These are phyloP conservation scores for Ustulina deusta DNA, from an alignment of 2,329 filamentous ascomycete species.

Conservation along the genomic window DNA sequence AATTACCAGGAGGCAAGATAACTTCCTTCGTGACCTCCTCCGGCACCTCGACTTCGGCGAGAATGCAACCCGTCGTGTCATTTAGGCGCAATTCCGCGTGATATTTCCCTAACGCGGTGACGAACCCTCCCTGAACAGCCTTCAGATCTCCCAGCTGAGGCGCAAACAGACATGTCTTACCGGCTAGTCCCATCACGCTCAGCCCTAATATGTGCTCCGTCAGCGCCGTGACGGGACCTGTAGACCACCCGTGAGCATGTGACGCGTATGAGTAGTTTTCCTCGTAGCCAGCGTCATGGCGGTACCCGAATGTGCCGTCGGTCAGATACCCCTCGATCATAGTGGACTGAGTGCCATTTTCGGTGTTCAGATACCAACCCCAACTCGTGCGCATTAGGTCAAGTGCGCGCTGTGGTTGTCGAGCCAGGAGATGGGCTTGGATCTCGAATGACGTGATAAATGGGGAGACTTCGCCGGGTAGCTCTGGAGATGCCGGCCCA, in stretches of 20 bases:
- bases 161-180: constrained; percentile 53
- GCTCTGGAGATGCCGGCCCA: constrained; percentile 66
- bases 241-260: constrained; percentile 64
- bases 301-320: constrained; percentile 69
- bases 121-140: constrained; percentile 56
- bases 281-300: constrained; percentile 63
- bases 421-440: constrained; percentile 65
- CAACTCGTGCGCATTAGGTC: constrained; percentile 67
- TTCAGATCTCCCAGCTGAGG: constrained; percentile 57
- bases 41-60: constrained; percentile 20
- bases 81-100: constrained; percentile 6
- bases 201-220: constrained; percentile 60
- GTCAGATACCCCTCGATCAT: constrained; percentile 69
- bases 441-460: constrained; percentile 71
- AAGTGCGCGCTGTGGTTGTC: constrained; percentile 63
- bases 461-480: constrained; percentile 68
- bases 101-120: constrained; percentile 54
- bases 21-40: constrained; percentile 1
- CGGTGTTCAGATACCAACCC: constrained; percentile 71
- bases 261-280: constrained; percentile 61
- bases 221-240: constrained; percentile 60
- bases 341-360: constrained; percentile 68
- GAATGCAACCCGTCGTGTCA: constrained; percentile 1
- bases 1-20: constrained; percentile 5
- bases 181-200: constrained; percentile 52